Conservation (phyloP, 345 rosid species). For the Isatis tinctoria region DNA sequence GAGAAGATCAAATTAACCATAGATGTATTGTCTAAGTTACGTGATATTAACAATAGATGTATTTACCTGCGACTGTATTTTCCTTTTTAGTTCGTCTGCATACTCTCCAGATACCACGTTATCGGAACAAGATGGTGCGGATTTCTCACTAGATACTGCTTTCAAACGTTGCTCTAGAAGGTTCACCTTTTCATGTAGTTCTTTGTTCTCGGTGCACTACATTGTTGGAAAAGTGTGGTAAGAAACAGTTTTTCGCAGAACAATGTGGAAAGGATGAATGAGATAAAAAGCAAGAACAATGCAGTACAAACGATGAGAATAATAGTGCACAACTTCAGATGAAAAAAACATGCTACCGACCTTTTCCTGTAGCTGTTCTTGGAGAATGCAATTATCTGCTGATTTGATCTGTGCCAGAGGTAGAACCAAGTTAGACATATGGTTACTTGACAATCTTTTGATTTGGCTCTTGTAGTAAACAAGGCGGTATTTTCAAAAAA, state of each 20-base stretch:
- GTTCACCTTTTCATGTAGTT: conserved; percentile 73
- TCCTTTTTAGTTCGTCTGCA: conserved; percentile 65
- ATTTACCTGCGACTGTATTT: conserved; percentile 78
- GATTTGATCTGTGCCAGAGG: conserved; percentile 69
- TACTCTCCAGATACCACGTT: conserved; percentile 44
- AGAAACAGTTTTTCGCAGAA: background rate
- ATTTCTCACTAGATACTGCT: conserved; percentile 44
- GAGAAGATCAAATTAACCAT: background rate
- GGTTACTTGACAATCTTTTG: background rate
- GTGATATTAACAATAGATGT: background rate
- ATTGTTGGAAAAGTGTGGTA: conserved; percentile 13
- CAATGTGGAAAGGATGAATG: background rate
- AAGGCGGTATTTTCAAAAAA: background rate
- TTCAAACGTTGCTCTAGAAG: conserved; percentile 66
- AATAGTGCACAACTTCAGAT: background rate
- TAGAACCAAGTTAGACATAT: conserved; percentile 26
- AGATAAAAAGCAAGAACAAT: conserved; percentile 7
- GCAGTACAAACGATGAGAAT: background rate
- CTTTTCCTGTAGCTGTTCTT: conserved; percentile 94
- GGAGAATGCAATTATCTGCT: conserved; percentile 97
- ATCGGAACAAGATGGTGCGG: conserved; percentile 40
- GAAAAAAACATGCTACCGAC: conserved; percentile 34
- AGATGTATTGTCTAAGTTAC: background rate
- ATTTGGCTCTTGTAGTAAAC: conserved; percentile 2
- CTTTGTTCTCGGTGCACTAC: conserved; percentile 80